Conservation (phyloP, 2,329 filamentous ascomycete species). For the Venturia nashicola region DNA sequence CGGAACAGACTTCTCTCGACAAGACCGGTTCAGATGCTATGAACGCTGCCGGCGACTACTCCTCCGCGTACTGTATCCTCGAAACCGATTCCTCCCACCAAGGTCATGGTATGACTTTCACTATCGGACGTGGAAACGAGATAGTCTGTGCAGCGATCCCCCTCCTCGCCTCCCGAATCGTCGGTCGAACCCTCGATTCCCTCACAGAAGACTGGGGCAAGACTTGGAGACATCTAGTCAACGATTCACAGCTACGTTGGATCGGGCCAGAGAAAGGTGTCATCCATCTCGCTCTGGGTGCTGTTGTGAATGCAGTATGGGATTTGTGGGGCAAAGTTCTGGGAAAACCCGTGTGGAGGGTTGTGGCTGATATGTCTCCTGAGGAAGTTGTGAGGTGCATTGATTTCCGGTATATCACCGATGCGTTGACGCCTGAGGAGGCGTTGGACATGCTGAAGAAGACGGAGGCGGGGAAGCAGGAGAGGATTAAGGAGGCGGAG, state of each 20-base stretch:
- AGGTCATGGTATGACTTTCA: conserved; percentile 79
- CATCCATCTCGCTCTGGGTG: conserved; percentile 80
- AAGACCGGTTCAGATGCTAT: conserved; percentile 96
- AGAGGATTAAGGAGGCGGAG: conserved; percentile 62
- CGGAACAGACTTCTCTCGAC: conserved; percentile 64
- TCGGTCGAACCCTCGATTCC: conserved; percentile 61
- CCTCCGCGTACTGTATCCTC: conserved; percentile 85
- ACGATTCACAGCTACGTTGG: conserved; percentile 83
- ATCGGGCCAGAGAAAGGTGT: conserved; percentile 91
- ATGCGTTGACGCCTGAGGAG: conserved; percentile 80
- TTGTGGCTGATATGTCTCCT: conserved; percentile 81
- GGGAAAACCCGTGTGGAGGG: conserved; percentile 78
- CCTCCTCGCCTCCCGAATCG: conserved; percentile 64
- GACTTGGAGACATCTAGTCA: conserved; percentile 86
- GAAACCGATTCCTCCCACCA: conserved; percentile 60
- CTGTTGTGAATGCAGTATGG: conserved; percentile 86
- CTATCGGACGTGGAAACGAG: conserved; percentile 82
- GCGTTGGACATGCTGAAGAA: conserved; percentile 59
- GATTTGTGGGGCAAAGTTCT: conserved; percentile 88
- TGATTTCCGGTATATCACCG: conserved; percentile 90
- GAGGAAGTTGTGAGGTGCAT: conserved; percentile 80
- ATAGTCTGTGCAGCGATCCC: conserved; percentile 79
- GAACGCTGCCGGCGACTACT: conserved; percentile 90
- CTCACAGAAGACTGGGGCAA: conserved; percentile 72
- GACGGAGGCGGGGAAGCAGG: conserved; percentile 53